These are phyloP conservation scores for Raphanus sativus DNA, from an alignment of 345 rosid genomes.

Conservation along the genomic window DNA sequence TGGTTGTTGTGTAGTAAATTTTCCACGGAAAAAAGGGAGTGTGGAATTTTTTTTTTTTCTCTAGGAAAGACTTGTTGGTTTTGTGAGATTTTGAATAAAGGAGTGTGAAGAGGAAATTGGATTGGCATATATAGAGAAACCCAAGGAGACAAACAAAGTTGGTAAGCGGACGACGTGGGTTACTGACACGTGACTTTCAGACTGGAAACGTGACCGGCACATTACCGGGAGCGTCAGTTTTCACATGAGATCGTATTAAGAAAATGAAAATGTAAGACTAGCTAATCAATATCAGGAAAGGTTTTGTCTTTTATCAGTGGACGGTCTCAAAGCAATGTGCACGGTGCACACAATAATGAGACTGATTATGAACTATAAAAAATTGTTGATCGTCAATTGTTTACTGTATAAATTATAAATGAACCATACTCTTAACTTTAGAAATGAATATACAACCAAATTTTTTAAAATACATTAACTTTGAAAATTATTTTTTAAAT, in stretches of 20 bases:
- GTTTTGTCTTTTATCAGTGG: not conserved
- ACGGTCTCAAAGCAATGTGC: not conserved
- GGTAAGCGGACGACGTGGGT: constrained; percentile 37
- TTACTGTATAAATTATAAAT: not conserved
- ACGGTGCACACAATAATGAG: not conserved
- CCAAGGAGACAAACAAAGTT: constrained; percentile 6
- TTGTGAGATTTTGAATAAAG: constrained; percentile 19
- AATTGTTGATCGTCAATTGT: not conserved
- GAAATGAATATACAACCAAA: no score
- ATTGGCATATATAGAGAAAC: constrained; percentile 21
- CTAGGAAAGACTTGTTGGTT: constrained; percentile 4
- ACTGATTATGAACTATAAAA: not conserved
- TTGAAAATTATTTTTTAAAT: not conserved
- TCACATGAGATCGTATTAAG: constrained; percentile 15
- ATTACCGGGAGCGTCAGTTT: constrained; percentile 26
- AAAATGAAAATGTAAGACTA: not conserved
- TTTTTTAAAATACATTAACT: no score
- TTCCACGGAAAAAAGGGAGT: not conserved
- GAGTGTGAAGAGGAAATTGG: constrained; percentile 15
- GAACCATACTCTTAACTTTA: not conserved
- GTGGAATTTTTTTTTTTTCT: not conserved
- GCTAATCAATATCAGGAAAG: not conserved
- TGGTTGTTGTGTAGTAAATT: constrained; percentile 11
- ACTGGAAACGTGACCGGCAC: constrained; percentile 34
- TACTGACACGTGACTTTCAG: constrained; percentile 33